These are phyloP conservation scores for Neoboletus magnificus DNA, from an alignment of 768 basidiomycete genomes.

Conservation along the genomic window DNA sequence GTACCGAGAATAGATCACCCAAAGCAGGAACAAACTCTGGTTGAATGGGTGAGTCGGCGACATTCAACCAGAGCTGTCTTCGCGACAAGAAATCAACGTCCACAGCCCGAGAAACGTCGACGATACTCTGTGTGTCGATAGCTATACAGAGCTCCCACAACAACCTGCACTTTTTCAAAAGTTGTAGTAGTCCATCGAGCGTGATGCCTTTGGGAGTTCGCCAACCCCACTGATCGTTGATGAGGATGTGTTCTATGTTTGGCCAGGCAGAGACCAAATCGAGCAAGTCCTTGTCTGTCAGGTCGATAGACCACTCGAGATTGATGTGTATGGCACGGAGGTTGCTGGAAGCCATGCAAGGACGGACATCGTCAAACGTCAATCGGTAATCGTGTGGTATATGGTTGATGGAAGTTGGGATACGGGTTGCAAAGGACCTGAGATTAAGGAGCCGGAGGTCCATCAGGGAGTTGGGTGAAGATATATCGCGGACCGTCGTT, in stretches of 20 bases:
- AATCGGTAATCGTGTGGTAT: background rate
- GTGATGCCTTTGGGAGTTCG: background rate
- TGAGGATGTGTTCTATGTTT: background rate
- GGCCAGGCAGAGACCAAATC: slow-evolving; percentile 9
- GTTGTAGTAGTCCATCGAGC: background rate
- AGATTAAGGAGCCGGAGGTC: slow-evolving; percentile 3
- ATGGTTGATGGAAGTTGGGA: background rate
- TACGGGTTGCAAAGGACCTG: background rate
- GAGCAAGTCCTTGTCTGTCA: slow-evolving; percentile 6
- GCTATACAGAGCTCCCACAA: slow-evolving; percentile 3
- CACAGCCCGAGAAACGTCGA: background rate
- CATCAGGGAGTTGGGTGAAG: background rate
- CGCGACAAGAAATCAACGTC: background rate
- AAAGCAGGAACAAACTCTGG: background rate
- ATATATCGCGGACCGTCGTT: background rate
- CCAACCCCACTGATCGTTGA: slow-evolving; percentile 14
- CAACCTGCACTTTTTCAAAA: background rate
- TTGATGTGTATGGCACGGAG: slow-evolving; percentile 3
- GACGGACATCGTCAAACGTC: background rate
- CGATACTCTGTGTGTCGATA: background rate
- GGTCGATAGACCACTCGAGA: background rate
- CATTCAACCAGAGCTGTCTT: background rate
- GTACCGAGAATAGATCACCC: background rate
- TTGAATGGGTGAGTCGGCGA: background rate
- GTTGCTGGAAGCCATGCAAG: background rate